Evolutionary conservation across 352 stramenopile species (phyloP), one percentile per base, ranked within the genome.

Genomic region (Globisporangium barbulae): DNA sequence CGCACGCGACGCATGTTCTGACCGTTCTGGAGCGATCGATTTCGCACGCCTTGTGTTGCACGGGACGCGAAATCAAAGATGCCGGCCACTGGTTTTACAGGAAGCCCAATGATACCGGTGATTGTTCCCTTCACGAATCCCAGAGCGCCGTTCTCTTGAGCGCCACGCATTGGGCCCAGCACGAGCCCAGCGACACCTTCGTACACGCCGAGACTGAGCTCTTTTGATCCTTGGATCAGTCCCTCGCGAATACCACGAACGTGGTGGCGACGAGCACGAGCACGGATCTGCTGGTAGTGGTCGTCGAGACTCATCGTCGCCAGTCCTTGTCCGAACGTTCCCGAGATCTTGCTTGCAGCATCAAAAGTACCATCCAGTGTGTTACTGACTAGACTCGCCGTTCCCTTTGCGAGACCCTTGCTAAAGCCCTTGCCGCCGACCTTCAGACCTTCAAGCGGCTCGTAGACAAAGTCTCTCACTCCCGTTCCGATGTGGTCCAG

Each of bases 391-490:
- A 96, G 66, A 82, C 85, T 94, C 13, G 88, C 86, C 13, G 88
- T 94, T 28, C 88, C 88, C 60, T 96, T 96, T 5, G 88, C 88
- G 25, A 96, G 64, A 19, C 88, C 88, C 62, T 90, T 90, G 60
- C 88, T 89, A 57, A 96, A 95, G 12, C 86, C 84, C 63, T 94
- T 92, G 8, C 87, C 86, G 21, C 88, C 88, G 28, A 92, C 85
- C 49, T 97, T 95, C 17, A 97, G 74, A 35, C 93, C 93, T 70
- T 98, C 88, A 21, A 98, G 84, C 19, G 96, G 95, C 68, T 98
- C 96, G 68, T 98, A 98, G 52, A 98, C 97, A 64, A 99, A 98
- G 64, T 98, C 93, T 49, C 92, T 82, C 42, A 99, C 93, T 50
- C 95, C 96, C 28, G 90, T 98, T 45, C 96, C 96, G 67, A 99